Evolutionary conservation across 2,329 filamentous ascomycete species (phyloP).

Genomic region (Ophiocordyceps sinensis): DNA sequence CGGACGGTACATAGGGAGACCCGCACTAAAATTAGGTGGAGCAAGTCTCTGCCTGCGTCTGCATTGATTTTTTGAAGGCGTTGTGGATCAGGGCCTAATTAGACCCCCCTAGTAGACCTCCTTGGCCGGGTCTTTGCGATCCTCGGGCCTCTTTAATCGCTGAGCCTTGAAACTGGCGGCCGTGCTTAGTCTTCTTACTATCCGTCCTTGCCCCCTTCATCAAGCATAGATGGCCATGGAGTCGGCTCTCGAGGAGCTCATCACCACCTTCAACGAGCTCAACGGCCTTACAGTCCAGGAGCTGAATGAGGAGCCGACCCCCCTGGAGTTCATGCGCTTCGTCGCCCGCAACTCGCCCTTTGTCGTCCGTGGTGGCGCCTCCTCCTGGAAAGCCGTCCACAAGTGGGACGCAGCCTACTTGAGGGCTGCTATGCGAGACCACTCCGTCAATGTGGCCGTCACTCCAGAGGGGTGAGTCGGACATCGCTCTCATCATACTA

Average conservation of each 20-base stretch:
- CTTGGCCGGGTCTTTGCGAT: too few species aligned
- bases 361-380: constrained; percentile 49
- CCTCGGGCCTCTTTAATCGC: too few species aligned
- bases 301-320: constrained; percentile 49
- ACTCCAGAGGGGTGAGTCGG: constrained; percentile 53
- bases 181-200: too few species aligned
- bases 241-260: constrained; percentile 28
- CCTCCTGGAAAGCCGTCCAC: constrained; percentile 45
- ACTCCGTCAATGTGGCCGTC: constrained; percentile 58
- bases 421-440: constrained; percentile 33
- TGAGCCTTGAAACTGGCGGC: too few species aligned
- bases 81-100: too few species aligned
- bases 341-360: constrained; percentile 64
- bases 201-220: too few species aligned
- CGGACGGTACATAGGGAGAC: too few species aligned
- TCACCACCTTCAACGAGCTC: constrained; percentile 59
- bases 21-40: too few species aligned
- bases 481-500: not conserved
- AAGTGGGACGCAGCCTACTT: constrained; percentile 52
- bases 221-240: constrained; percentile 1
- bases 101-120: too few species aligned
- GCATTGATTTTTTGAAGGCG: too few species aligned
- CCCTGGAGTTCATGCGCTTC: constrained; percentile 68
- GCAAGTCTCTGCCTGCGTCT: too few species aligned
- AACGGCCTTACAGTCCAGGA: constrained; percentile 48